Evolutionary conservation across 2,329 filamentous ascomycete genomes (phyloP).

Genomic region (Diplodia seriata): DNA sequence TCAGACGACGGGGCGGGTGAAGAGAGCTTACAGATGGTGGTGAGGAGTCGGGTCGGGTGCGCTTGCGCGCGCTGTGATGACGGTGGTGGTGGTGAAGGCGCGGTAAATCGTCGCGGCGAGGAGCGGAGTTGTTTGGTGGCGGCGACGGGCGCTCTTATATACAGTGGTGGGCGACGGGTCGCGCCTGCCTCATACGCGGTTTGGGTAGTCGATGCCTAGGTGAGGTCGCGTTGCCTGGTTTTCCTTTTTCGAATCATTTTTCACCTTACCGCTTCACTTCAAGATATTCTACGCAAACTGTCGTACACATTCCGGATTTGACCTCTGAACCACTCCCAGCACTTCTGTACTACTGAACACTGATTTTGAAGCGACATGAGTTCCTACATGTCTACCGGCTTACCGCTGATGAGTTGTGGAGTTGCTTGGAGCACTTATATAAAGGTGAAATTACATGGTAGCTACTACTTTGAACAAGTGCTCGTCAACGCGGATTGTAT

Average conservation of each 20-base stretch:
- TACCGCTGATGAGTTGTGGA: neutral
- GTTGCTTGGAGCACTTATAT: neutral
- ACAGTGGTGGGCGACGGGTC: neutral
- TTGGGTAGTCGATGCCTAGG: neutral
- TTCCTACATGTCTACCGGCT: neutral
- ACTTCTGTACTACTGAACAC: accelerated
- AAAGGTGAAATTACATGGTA: too few species aligned
- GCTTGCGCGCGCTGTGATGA: neutral
- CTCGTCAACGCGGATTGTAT: too few species aligned
- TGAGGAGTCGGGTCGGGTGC: neutral
- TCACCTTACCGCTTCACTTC: neutral
- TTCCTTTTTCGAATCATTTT: neutral
- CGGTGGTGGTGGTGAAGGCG: neutral
- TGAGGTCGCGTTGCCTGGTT: neutral
- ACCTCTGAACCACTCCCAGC: neutral
- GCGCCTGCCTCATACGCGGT: neutral
- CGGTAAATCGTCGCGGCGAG: too few species aligned
- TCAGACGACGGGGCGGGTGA: neutral
- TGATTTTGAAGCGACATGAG: neutral
- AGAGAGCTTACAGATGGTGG: neutral
- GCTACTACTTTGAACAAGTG: too few species aligned
- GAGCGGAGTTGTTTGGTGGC: neutral
- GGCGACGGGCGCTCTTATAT: neutral
- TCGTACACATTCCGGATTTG: neutral
- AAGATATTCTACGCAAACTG: neutral